phyloP scores from a whole-genome alignment of 1,284 basidiomycete species.

The Cutaneotrichosporon curvatum region DNA sequence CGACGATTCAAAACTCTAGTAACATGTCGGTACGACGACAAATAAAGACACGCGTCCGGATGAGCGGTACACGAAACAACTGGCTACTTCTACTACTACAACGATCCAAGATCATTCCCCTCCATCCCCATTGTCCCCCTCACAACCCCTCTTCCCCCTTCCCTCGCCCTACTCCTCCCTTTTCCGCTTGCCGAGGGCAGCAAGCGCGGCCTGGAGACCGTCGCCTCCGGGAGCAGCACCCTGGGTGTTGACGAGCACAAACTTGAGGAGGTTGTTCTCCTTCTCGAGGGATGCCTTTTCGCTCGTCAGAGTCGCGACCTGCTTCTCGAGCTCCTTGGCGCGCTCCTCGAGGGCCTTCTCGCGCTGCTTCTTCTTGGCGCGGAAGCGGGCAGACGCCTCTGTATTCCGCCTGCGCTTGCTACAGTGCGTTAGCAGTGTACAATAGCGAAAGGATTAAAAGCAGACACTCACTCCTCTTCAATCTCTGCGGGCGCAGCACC shows the following conservation, averaged over 20 bases:
- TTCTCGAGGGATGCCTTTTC: conserved; percentile 84
- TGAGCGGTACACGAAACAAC: background rate
- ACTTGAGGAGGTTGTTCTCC: conserved; percentile 93
- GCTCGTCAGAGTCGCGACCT: conserved; percentile 74
- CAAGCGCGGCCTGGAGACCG: conserved; percentile 28
- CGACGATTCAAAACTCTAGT: background rate
- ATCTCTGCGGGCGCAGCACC: conserved; percentile 37
- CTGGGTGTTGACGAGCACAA: conserved; percentile 77
- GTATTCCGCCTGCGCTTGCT: conserved; percentile 87
- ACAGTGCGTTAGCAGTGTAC: too few species aligned
- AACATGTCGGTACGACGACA: background rate
- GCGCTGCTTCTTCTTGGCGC: conserved; percentile 97
- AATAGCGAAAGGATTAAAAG: too few species aligned
- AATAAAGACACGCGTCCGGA: background rate
- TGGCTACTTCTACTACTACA: background rate
- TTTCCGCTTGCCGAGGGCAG: conserved; percentile 30
- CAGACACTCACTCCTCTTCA: conserved; percentile 29
- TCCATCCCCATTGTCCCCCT: background rate
- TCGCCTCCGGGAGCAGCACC: conserved; percentile 47
- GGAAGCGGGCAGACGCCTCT: conserved; percentile 92
- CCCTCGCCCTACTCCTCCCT: conserved; percentile 22
- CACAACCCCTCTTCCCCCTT: background rate
- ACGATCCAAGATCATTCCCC: background rate
- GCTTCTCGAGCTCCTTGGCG: conserved; percentile 75
- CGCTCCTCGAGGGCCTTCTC: conserved; percentile 85